Evolutionary conservation across 1,139 yeast species (phyloP), one percentile per base, ranked within the genome.

Genomic region (Magnusiomyces tetraspermus): DNA sequence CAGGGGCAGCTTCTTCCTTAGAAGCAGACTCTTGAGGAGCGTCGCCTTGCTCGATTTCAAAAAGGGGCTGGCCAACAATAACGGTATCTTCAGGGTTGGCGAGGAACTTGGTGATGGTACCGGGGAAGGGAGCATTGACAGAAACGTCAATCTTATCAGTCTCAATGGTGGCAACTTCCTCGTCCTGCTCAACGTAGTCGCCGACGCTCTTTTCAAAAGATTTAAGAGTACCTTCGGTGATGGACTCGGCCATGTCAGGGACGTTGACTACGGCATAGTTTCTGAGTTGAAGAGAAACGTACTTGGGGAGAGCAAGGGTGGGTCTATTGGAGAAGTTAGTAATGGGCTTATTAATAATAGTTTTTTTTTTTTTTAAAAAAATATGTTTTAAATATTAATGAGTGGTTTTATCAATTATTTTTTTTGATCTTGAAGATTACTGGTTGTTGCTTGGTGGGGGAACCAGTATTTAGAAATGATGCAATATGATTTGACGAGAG

Each of bases 171-270:
- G 98, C 98, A 63, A 92, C 77, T 61, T 88, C 82, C 72, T 92
- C 98, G 70, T 92, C 98, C 62, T 76, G 82, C 55, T 77, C 80
- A 54, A 94, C 95, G 64, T 73, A 89, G 60, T 92, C 97, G 60
- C 99, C 99, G 57, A 89, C 87, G 56, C 61, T 59, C 64, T 73
- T 73, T 62, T 80, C 77, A 71, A 80, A 89, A 53, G 88, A 83
- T 58, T 88, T 76, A 62, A 92, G 78, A 50, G 97, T 88, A 70
- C 99, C 99, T 72, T 92, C 99, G 50, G 97, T 88, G 67, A 92
- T 85, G 52, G 97, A 90, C 73, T 92, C 99, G 50, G 98, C 98
- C 97, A 92, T 89, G 61, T 88, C 95, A 51, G 99, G 99, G 40
- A 92, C 98, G 71, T 89, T 87, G 55, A 92, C 95, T 53, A 66